Conservation (phyloP, 139 green algal genomes). For the Penium margaritaceum region DNA sequence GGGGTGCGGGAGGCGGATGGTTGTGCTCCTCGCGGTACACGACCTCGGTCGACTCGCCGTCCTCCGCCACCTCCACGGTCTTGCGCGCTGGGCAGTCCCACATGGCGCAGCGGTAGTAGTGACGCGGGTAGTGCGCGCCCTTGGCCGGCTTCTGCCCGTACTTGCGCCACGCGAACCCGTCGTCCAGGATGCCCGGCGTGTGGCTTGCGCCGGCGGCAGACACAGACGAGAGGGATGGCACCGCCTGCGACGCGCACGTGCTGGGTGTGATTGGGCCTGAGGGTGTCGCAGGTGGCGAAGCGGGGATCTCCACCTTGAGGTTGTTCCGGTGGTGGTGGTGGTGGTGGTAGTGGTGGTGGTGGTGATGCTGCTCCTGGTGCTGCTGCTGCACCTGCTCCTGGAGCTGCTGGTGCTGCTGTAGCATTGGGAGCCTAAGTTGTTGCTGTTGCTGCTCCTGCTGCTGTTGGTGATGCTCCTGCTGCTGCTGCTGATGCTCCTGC, state of each 20-base stretch:
- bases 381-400: background rate
- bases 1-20: too few relatives aligned
- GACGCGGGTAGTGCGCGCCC: conserved; percentile 27
- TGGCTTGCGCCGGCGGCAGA: background rate
- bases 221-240: background rate
- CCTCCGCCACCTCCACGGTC: conserved; percentile 28
- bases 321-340: background rate
- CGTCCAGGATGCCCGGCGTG: background rate
- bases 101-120: conserved; percentile 47
- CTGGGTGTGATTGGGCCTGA: background rate
- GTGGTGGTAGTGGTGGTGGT: background rate
- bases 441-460: too few relatives aligned
- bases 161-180: conserved; percentile 50
- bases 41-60: background rate
- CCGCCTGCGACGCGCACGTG: background rate
- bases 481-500: too few relatives aligned
- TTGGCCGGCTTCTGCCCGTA: conserved; percentile 53
- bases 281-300: background rate
- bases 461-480: too few relatives aligned
- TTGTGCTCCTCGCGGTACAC: conserved; percentile 32
- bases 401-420: background rate
- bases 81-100: conserved; percentile 37
- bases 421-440: too few relatives aligned
- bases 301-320: too few relatives aligned
- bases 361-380: background rate